phyloP scores from a whole-genome alignment of 768 basidiomycete species.

The Kwoniella pini region DNA sequence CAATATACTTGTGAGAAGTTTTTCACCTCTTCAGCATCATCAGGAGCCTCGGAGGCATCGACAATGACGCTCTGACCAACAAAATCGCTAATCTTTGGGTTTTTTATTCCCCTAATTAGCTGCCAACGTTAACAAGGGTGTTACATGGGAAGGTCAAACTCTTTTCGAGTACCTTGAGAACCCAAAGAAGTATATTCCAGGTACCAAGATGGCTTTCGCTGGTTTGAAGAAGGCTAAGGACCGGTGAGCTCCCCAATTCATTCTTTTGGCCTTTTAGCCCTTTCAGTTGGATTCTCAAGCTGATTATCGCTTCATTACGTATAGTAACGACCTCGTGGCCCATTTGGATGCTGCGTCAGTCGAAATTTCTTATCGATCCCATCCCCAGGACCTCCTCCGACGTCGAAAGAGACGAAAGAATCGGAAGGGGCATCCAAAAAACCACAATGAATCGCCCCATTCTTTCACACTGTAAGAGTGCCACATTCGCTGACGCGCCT shows the following conservation, averaged over 20 bases:
- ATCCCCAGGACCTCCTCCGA: neutral
- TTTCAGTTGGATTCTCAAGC: too few species aligned
- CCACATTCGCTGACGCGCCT: conserved; percentile 3
- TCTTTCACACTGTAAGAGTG: neutral
- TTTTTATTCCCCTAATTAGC: conserved; percentile 41
- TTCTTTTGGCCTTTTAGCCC: too few species aligned
- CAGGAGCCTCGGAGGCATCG: too few species aligned
- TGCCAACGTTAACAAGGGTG: conserved; percentile 92
- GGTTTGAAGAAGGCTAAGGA: conserved; percentile 99
- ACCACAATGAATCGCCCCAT: neutral
- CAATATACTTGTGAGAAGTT: conserved; percentile 67
- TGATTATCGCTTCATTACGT: too few species aligned
- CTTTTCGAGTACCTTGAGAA: conserved; percentile 82
- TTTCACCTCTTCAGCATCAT: too few species aligned
- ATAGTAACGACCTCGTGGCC: conserved; percentile 78
- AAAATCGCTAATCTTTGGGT: neutral
- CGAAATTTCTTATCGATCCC: neutral
- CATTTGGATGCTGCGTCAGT: conserved; percentile 44
- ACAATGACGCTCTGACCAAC: neutral
- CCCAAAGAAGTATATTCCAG: conserved; percentile 78
- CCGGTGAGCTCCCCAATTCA: conserved; percentile 56
- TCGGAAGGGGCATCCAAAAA: neutral
- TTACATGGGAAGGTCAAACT: conserved; percentile 80
- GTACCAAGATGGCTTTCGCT: conserved; percentile 96
- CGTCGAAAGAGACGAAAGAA: neutral